Evolutionary conservation across 2,329 filamentous ascomycete genomes (phyloP).

Genomic region (Paraphaeosphaeria minitans): DNA sequence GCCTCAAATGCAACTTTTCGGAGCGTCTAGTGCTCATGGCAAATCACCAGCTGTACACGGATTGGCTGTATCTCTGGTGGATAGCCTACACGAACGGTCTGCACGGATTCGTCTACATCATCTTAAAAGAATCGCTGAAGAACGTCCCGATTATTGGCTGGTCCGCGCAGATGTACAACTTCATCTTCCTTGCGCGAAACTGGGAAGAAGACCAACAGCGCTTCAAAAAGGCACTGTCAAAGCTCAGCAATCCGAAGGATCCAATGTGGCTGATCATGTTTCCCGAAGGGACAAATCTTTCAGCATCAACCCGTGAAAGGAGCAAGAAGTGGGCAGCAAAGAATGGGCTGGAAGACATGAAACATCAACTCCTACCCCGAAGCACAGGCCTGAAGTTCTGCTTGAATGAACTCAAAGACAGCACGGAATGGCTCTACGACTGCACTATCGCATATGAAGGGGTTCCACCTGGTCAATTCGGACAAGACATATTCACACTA

Average conservation of each 20-base stretch:
- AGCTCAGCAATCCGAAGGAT: conserved; percentile 70
- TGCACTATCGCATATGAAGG: conserved; percentile 97
- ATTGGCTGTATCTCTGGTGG: conserved; percentile 95
- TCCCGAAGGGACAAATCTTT: conserved; percentile 85
- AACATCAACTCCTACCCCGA: conserved; percentile 76
- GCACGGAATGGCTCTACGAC: conserved; percentile 84
- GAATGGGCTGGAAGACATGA: conserved; percentile 71
- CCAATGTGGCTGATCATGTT: conserved; percentile 93
- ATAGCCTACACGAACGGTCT: conserved; percentile 83
- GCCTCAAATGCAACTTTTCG: conserved; percentile 78
- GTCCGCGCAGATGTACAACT: conserved; percentile 84
- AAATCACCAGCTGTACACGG: conserved; percentile 87
- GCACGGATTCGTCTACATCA: conserved; percentile 88
- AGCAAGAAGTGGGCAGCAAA: conserved; percentile 80
- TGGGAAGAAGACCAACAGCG: conserved; percentile 79
- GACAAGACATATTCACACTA: conserved; percentile 89
- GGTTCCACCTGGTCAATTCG: conserved; percentile 72
- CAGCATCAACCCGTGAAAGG: conserved; percentile 69
- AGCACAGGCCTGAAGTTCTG: conserved; percentile 83
- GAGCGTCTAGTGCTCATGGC: conserved; percentile 82
- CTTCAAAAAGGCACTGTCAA: conserved; percentile 73
- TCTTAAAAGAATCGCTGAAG: conserved; percentile 85
- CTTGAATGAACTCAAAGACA: conserved; percentile 73
- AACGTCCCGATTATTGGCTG: conserved; percentile 79
- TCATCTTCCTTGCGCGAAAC: conserved; percentile 90